Conservation (phyloP, 2,329 filamentous ascomycete genomes). For the Colletotrichum cereale region DNA sequence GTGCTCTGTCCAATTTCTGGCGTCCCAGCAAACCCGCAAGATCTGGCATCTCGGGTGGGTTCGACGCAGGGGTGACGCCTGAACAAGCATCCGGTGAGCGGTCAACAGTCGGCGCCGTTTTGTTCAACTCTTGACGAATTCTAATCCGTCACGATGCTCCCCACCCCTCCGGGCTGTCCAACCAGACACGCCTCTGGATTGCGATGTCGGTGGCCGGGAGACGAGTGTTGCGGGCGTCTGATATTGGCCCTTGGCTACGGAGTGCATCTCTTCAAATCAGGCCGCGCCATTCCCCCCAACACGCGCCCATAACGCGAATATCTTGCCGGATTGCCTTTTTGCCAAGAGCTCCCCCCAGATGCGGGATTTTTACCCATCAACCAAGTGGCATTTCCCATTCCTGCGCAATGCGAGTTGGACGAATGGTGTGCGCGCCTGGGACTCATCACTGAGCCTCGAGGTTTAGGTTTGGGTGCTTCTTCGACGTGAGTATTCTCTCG, state of each 20-base stretch:
- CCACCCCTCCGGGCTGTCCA: background rate
- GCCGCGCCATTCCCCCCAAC: conserved; percentile 23
- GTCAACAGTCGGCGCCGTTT: background rate
- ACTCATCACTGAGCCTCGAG: background rate
- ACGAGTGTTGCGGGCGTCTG: conserved; percentile 7
- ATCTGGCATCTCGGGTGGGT: conserved; percentile 26
- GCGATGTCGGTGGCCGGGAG: background rate
- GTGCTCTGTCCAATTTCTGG: background rate
- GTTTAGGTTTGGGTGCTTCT: background rate
- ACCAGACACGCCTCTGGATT: conserved; percentile 13
- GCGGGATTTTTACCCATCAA: conserved; percentile 26
- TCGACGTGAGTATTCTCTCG: background rate
- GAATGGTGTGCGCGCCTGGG: background rate
- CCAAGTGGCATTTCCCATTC: background rate
- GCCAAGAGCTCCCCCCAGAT: conserved; percentile 32
- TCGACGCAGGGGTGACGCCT: conserved; percentile 20
- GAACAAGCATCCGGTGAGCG: conserved; percentile 5
- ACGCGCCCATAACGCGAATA: conserved; percentile 8
- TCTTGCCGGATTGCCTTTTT: conserved; percentile 12
- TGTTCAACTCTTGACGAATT: conserved; percentile 24
- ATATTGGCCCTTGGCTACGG: background rate
- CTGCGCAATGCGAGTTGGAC: background rate
- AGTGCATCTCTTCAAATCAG: background rate
- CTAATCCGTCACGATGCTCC: conserved; percentile 23
- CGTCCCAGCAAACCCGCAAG: background rate